Base-by-base conservation (phyloP, 2,329 filamentous ascomycete species). In the Microsporum ferrugineum region DNA sequence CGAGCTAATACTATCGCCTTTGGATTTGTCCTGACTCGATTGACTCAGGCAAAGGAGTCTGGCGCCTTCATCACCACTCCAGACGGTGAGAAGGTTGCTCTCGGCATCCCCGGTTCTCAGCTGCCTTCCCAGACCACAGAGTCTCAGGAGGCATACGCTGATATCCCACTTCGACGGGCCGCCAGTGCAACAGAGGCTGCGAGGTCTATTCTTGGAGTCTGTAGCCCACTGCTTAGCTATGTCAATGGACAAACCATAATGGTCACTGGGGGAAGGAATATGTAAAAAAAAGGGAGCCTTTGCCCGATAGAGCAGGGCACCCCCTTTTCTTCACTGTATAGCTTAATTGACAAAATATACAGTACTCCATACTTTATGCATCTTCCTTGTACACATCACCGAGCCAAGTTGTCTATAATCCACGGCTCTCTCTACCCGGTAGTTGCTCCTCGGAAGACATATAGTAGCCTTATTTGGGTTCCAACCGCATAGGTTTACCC, bases 191-290 rank as follows among this genome's bases (percentile, higher is more conserved):
- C 85, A 2, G 91, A 95, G 77, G 91, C 90, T 8, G 91, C 90
- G 31, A 84, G 84, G 63, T 84, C 84, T 41, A 84, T 95, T 58
- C 70, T 95, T 71, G 89, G 87, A 5, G 85, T 94, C 33, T 88
- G 86, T 1, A 92, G 88, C 70, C 90, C 91, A 33, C 73, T 91
- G 69, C 90, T 94, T 69, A 85, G 85, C 45, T 95, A 95, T 76
- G 89, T 95, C 2, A 87, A 82, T 64, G 90, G 91, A 0, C 89
- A 95, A 81, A 92, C 89, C 0, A 88, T 95, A 66, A 88, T 86
- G 77, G 89, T 94, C 59, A 94, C 89, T 3, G 90, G 89, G 12
- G 89, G 90, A 1, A 78, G 83, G 66, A 82, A 81, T 68, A 84
- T 84, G 72, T 85, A 80, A 71, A 57, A n/a, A 6, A 12, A 33